A percentile compares a stretch with the other conserved stretches of the same genome.
Conservation (phyloP, 2,329 filamentous ascomycete genomes). For the Berkeleyomyces rouxiae region DNA sequence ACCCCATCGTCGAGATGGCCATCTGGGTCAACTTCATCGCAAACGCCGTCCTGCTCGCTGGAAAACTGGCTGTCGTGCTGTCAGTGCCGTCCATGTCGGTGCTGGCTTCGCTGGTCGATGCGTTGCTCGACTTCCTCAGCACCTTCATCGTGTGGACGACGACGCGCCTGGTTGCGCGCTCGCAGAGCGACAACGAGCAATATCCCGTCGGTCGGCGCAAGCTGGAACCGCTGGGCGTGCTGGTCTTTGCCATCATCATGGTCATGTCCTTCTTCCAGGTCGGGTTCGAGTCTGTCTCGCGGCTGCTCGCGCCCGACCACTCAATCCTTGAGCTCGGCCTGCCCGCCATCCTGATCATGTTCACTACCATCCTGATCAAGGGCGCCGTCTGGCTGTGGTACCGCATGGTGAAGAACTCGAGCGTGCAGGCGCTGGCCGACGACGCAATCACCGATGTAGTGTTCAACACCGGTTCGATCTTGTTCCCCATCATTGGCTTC, state of each 20-base stretch:
- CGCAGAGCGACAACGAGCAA: constrained; percentile 53
- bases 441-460: constrained; percentile 58
- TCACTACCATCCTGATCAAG: constrained; percentile 66
- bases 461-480: constrained; percentile 78
- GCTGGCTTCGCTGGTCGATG: constrained; percentile 63
- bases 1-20: constrained; percentile 64
- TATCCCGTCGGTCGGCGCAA: constrained; percentile 66
- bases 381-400: constrained; percentile 76
- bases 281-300: constrained; percentile 49
- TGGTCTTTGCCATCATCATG: constrained; percentile 76
- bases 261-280: constrained; percentile 73
- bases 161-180: constrained; percentile 48
- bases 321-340: constrained; percentile 55
- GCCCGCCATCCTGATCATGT: constrained; percentile 65
- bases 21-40: constrained; percentile 75
- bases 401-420: constrained; percentile 68
- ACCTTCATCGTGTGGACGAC: constrained; percentile 71
- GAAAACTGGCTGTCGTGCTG: constrained; percentile 62
- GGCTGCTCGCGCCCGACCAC: constrained; percentile 43
- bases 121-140: constrained; percentile 62
- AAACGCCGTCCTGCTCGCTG: constrained; percentile 55
- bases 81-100: constrained; percentile 71
- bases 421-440: constrained; percentile 57
- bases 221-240: constrained; percentile 62
- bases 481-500: constrained; percentile 68